phyloP scores from a whole-genome alignment of 1,139 yeast genomes.

The Scheffersomyces titani region DNA sequence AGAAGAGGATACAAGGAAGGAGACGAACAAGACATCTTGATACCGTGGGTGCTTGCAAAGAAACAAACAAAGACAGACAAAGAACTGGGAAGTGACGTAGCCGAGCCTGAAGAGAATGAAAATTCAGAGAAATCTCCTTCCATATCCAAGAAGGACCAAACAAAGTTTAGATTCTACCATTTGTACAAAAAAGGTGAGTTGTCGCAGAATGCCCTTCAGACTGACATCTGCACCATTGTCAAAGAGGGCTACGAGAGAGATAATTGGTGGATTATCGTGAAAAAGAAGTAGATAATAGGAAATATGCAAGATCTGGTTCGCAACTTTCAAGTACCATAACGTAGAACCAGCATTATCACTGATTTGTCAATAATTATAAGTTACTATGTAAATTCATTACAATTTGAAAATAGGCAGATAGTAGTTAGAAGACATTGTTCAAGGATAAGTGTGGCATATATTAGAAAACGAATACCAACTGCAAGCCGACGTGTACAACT shows the following conservation, averaged over 20 bases:
- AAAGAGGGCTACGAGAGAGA: conserved; percentile 87
- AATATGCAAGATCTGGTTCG: not conserved
- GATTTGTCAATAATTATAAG: not conserved
- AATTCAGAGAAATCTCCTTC: not conserved
- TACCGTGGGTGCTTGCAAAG: conserved; percentile 85
- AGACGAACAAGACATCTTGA: conserved; percentile 89
- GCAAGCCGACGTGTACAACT: too few relatives aligned
- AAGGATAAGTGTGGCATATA: too few relatives aligned
- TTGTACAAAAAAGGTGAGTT: conserved; percentile 82
- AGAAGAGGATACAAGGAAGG: conserved; percentile 88
- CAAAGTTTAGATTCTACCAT: conserved; percentile 86
- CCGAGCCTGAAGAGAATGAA: not conserved
- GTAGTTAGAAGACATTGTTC: too few relatives aligned
- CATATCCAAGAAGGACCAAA: conserved; percentile 15
- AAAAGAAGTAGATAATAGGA: conserved; percentile 13
- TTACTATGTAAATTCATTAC: too few relatives aligned
- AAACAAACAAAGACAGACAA: conserved; percentile 28
- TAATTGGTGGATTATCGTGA: conserved; percentile 77
- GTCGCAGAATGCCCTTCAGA: conserved; percentile 61
- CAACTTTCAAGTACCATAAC: too few relatives aligned
- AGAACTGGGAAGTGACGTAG: conserved; percentile 2
- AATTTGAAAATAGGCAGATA: too few relatives aligned
- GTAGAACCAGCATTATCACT: not conserved
- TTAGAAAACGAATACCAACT: too few relatives aligned
- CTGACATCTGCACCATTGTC: conserved; percentile 65